phyloP scores from a whole-genome alignment of 345 rosid species.

The Citrus trifoliata region DNA sequence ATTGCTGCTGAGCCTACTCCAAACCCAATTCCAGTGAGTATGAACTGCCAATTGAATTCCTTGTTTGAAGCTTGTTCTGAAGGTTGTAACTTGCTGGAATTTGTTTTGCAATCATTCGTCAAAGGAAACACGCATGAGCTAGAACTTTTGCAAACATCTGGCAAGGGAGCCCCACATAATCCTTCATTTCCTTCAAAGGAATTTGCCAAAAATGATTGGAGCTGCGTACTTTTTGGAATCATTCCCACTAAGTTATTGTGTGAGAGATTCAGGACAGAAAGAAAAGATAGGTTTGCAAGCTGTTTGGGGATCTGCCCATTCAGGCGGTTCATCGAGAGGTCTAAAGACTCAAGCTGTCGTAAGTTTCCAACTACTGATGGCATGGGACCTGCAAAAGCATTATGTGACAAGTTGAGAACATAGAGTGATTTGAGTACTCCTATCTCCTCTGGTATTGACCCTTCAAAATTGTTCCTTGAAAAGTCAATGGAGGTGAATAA shows the following conservation, averaged over 20 bases:
- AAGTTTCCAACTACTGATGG: slow-evolving; percentile 24
- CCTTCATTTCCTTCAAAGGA: slow-evolving; percentile 21
- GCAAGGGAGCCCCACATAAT: background rate
- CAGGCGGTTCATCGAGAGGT: slow-evolving; percentile 29
- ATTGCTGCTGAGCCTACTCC: slow-evolving; percentile 49
- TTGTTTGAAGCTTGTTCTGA: background rate
- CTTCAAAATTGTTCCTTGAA: slow-evolving; percentile 23
- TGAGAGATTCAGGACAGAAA: slow-evolving; percentile 33
- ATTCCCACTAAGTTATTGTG: slow-evolving; percentile 19
- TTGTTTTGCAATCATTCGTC: background rate
- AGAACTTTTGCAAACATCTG: too few species aligned
- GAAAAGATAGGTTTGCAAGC: slow-evolving; percentile 26
- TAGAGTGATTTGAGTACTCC: slow-evolving; percentile 16
- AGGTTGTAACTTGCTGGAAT: background rate
- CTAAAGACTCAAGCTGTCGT: slow-evolving; percentile 28
- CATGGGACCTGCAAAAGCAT: slow-evolving; percentile 17
- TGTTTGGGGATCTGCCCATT: slow-evolving; percentile 20
- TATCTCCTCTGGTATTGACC: slow-evolving; percentile 27
- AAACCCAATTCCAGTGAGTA: slow-evolving; percentile 44
- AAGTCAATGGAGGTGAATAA: slow-evolving; percentile 36
- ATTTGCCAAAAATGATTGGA: slow-evolving; percentile 18
- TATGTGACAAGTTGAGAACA: slow-evolving; percentile 33
- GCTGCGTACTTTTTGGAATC: slow-evolving; percentile 22
- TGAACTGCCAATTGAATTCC: slow-evolving; percentile 42
- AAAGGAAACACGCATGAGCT: accelerated